Percentiles rank a stretch among this genome's conserved stretches.
phyloP scores from a whole-genome alignment of 371 early-diverging fungal genomes.

The Apophysomyces elegans region DNA sequence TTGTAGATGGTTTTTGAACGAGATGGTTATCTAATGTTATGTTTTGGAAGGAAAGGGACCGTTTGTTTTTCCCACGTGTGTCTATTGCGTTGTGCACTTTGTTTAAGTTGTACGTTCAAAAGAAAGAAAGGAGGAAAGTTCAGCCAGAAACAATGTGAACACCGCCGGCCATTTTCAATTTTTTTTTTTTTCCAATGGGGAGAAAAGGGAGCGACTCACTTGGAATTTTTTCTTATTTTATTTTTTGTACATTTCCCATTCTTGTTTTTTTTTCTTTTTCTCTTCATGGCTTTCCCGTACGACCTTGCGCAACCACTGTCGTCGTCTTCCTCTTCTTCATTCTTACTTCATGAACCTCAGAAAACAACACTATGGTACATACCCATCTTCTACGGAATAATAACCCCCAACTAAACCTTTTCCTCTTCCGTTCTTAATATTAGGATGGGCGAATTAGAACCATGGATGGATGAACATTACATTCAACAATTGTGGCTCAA shows the following conservation, averaged over 20 bases:
- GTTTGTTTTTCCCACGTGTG: neutral
- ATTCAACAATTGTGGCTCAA: constrained; percentile 72
- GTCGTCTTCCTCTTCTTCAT: constrained; percentile 7
- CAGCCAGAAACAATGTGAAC: constrained; percentile 1
- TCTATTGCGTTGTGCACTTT: neutral
- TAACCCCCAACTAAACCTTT: neutral
- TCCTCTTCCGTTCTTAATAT: neutral
- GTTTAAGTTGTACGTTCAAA: no score
- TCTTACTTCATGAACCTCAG: neutral
- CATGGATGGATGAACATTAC: constrained; percentile 67
- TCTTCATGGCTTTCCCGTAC: constrained; percentile 8
- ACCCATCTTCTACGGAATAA: neutral
- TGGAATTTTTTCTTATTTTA: no score
- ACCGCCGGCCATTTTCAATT: constrained; percentile 7
- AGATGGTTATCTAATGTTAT: neutral
- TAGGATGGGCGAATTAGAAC: constrained; percentile 11
- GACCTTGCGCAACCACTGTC: constrained; percentile 12
- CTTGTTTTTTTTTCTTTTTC: neutral
- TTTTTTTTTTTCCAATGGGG: constrained; percentile 5
- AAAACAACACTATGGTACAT: constrained; percentile 6
- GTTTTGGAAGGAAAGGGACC: neutral
- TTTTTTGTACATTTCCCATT: no score
- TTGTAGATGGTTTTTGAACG: no score
- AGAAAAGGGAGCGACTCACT: neutral
- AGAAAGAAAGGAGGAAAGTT: neutral